Evolutionary conservation across 148 eudicot species (phyloP), one percentile per base, ranked within the genome.

Genomic region (Fallopia convolvulus): DNA sequence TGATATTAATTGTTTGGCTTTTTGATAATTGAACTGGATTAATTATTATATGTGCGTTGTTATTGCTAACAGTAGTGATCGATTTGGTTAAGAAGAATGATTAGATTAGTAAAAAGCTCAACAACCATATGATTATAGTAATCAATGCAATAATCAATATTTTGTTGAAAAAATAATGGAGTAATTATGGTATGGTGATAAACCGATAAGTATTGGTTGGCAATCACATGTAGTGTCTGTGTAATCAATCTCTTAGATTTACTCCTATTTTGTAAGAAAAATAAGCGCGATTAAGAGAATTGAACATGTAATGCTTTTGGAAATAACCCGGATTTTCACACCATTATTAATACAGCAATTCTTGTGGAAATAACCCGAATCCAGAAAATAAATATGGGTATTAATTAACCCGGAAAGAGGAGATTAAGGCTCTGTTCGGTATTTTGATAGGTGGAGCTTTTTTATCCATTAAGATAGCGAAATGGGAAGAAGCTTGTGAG

Each of bases 201-300:
- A 36, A 36, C 39, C 9, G 46, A 42, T 44, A 8, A 44, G 10
- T 14, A 68, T 68, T 15, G 13, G 72, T 68, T 68, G 72, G 72
- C 72, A 68, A 17, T 39, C 72, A 68, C 72, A 68, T 68, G 72
- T 17, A 1, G 20, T 68, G 72, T 36, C 21, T 68, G 20, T 68
- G 44, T 17, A 30, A 65, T 65, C 7, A 65, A 30, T 65, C 70
- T 12, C 70, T 65, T 13, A 13, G 33, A 58, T 20, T 21, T 21
- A n/a, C n/a, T n/a, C n/a, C n/a, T n/a, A 1, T 20, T 2, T 58
- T 58, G 5, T 20, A 8, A 50, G 6, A 15, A 4, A 17, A 50
- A 50, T 50, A 50, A 2, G 18, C 17, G 56, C 4, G n/a, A 50
- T 15, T 50, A 50, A 4, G n/a, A 20, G n/a, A n/a, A n/a, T n/a